Base-by-base conservation (phyloP, 2,329 filamentous ascomycete genomes). In the Ceratocystis cubensis region DNA sequence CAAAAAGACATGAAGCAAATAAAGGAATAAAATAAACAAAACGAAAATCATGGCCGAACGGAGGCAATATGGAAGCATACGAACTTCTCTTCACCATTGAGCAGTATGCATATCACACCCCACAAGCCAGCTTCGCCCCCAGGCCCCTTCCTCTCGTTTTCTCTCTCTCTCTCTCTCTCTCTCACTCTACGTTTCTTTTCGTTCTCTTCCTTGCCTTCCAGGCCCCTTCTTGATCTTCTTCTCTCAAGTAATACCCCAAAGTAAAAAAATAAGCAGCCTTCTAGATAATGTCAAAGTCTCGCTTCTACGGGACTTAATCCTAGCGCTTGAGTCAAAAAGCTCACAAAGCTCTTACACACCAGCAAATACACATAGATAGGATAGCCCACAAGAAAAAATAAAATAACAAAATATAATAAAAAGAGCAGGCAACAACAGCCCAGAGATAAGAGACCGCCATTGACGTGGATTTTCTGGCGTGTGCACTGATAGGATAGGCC, bases 401-500 rank as follows among this genome's bases (percentile, higher is more conserved):
- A 41, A 41, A 41, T 41, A 41, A 41, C 37, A 13, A 41, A 41
- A 41, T 41, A 41, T 41, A 41, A 41, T 41, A 41, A 41, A 4
- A 41, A 41, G 13, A 41, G 37, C 37, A 41, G 10, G 1, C 37
- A 56, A 30, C 20, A 56, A 56, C 25, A 56, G 50, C 50, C 50
- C 50, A 56, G 50, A 56, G 50, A 56, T 56, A 56, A 56, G 50
- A 56, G 50, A 56, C 50, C 1, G 8, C 50, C 50, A 30, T 56
- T 56, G 50, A 56, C 50, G 22, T 56, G 50, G 50, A 56, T 56
- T 56, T 20, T 10, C 50, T 56, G 50, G 50, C 50, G 50, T 56
- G 50, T 56, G 50, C 50, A 56, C 50, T 56, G 50, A 56, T 30
- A 56, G 50, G 50, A 56, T 30, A 56, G 50, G 10, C 50, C 50